Evolutionary conservation across 2,329 filamentous ascomycete genomes (phyloP).

Genomic region (Epichloe sylvatica): DNA sequence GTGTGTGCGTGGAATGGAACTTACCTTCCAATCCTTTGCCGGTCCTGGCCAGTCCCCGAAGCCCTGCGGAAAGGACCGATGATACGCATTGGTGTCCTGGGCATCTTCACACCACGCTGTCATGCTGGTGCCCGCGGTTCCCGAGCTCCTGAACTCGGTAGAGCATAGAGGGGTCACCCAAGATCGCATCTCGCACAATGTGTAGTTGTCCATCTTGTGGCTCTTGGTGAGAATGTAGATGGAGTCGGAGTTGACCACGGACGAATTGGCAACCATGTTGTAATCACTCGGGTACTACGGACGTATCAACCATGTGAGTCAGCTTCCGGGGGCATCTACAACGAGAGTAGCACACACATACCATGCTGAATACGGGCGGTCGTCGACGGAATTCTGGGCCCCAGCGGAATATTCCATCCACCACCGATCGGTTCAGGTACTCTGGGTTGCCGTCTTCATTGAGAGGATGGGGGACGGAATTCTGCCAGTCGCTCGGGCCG

Average conservation of each 20-base stretch:
- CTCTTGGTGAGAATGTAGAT: constrained; percentile 53
- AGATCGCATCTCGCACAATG: constrained; percentile 53
- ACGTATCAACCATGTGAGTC: no score
- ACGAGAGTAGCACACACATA: constrained; percentile 11
- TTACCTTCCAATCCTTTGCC: constrained; percentile 35
- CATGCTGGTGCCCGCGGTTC: constrained; percentile 44
- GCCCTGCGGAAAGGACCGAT: constrained; percentile 22
- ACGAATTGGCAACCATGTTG: constrained; percentile 52
- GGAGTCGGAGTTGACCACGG: constrained; percentile 27
- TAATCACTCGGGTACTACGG: constrained; percentile 40
- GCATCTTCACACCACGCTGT: constrained; percentile 46
- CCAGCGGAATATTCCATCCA: constrained; percentile 61
- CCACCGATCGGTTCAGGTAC: constrained; percentile 41
- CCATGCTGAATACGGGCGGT: constrained; percentile 38
- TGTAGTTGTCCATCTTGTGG: constrained; percentile 33
- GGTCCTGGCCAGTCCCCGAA: constrained; percentile 18
- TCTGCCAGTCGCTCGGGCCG: constrained; percentile 19
- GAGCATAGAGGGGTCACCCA: constrained; percentile 52
- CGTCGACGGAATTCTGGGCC: constrained; percentile 34
- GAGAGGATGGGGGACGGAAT: constrained; percentile 21
- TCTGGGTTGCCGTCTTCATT: constrained; percentile 13
- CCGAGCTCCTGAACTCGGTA: constrained; percentile 44
- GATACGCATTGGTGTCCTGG: constrained; percentile 41
- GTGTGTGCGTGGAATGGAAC: accelerated
- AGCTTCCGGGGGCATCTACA: no score